These are phyloP conservation scores for Apiotrichum gracile DNA, from an alignment of 1,284 basidiomycete species.

Conservation along the genomic window DNA sequence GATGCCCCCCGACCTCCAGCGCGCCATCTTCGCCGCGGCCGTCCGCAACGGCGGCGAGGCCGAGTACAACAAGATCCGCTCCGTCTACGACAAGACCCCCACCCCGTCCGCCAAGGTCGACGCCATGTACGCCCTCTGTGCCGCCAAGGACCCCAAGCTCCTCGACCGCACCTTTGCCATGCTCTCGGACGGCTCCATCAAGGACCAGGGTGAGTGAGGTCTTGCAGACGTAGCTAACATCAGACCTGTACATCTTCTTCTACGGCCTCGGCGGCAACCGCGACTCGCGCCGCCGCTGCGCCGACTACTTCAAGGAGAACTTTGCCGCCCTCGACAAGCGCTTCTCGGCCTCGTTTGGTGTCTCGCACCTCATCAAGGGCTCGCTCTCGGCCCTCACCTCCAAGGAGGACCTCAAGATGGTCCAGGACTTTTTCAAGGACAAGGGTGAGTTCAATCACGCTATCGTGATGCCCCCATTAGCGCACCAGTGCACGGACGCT, in stretches of 20 bases:
- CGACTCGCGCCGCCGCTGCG: conserved; percentile 33
- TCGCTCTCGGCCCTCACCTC: conserved; percentile 61
- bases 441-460: conserved; percentile 34
- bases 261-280: conserved; percentile 45
- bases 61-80: conserved; percentile 71
- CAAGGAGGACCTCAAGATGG: conserved; percentile 63
- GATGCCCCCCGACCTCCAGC: conserved; percentile 71
- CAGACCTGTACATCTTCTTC: conserved; percentile 55
- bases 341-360: conserved; percentile 47
- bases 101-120: conserved; percentile 65
- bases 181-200: conserved; percentile 52
- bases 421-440: conserved; percentile 60
- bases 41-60: conserved; percentile 66
- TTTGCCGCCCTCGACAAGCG: conserved; percentile 48
- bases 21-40: conserved; percentile 46
- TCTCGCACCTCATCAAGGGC: conserved; percentile 48
- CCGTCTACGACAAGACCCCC: conserved; percentile 64
- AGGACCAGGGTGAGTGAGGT: conserved; percentile 53
- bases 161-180: conserved; percentile 60
- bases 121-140: conserved; percentile 55
- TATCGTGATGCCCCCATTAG: neutral
- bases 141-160: conserved; percentile 43
- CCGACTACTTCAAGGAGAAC: conserved; percentile 55
- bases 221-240: too few species aligned
- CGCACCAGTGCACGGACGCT: too few species aligned